phyloP scores from a whole-genome alignment of 208 protist species.

The Leishmania braziliensis region DNA sequence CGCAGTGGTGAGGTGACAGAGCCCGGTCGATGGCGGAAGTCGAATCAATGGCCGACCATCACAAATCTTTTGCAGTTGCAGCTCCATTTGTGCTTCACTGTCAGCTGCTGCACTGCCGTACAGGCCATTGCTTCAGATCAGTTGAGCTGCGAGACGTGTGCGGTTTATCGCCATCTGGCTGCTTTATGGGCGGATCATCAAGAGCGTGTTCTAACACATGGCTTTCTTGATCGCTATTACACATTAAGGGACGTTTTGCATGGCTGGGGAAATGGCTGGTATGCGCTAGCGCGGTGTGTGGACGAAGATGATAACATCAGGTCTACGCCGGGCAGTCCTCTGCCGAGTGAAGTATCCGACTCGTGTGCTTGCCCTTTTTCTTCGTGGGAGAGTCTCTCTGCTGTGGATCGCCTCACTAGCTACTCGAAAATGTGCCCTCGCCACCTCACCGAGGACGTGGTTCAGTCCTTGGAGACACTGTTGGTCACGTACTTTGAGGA shows the following conservation, averaged over 20 bases:
- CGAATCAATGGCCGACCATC: slow-evolving; percentile 27
- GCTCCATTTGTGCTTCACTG: not conserved
- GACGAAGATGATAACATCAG: not conserved
- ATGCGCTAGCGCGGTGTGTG: not conserved
- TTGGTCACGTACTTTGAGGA: slow-evolving; percentile 12
- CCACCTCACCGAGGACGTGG: slow-evolving; percentile 17
- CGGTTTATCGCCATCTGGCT: slow-evolving; percentile 6
- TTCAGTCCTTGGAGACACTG: slow-evolving; percentile 4
- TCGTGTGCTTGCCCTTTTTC: not conserved
- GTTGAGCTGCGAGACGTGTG: not conserved
- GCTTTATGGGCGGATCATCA: slow-evolving; percentile 1
- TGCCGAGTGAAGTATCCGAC: not conserved
- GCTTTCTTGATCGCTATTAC: slow-evolving; percentile 18
- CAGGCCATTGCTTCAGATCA: not conserved
- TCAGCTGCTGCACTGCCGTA: not conserved
- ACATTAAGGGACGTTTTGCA: slow-evolving; percentile 13
- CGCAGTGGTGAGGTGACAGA: not conserved
- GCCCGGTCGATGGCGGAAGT: slow-evolving; percentile 23
- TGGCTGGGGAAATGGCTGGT: slow-evolving; percentile 26
- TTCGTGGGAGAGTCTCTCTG: slow-evolving; percentile 9
- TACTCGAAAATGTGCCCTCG: slow-evolving; percentile 13
- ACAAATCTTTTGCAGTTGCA: slow-evolving; percentile 24
- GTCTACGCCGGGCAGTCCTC: no score
- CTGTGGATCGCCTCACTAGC: not conserved
- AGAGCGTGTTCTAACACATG: not conserved